A percentile compares a stretch with the other conserved stretches of the same genome.
phyloP scores from a whole-genome alignment of 2,329 filamentous ascomycete species.

The Verticillium albo-atrum region DNA sequence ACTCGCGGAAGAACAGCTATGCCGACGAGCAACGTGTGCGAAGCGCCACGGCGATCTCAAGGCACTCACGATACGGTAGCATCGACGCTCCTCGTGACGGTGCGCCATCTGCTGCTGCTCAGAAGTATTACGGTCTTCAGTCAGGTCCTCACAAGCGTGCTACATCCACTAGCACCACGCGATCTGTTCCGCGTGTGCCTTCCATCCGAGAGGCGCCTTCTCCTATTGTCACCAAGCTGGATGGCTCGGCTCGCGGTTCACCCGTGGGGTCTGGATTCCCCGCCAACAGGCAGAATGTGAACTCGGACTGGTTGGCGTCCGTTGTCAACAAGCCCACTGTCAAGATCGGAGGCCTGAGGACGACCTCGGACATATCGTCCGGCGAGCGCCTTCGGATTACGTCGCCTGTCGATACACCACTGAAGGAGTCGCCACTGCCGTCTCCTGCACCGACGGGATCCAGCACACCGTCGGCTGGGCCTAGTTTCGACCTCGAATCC shows the following conservation, averaged over 20 bases:
- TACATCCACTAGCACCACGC: conserved; percentile 54
- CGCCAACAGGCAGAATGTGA: conserved; percentile 35
- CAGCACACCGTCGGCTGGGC: conserved; percentile 58
- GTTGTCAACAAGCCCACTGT: conserved; percentile 45
- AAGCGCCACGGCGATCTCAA: conserved; percentile 60
- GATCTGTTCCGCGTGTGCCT: conserved; percentile 46
- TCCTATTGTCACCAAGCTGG: conserved; percentile 58
- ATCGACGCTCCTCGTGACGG: conserved; percentile 68
- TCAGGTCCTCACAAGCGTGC: conserved; percentile 51
- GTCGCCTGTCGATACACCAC: conserved; percentile 44
- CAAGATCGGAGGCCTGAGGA: conserved; percentile 63
- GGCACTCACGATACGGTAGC: conserved; percentile 76
- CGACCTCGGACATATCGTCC: conserved; percentile 74
- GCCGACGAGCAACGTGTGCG: conserved; percentile 68
- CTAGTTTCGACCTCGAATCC: conserved; percentile 76
- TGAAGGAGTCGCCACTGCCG: conserved; percentile 48
- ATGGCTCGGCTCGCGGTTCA: conserved; percentile 35
- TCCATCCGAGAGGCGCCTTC: conserved; percentile 49
- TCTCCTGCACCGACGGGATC: conserved; percentile 77
- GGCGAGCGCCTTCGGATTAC: conserved; percentile 49
- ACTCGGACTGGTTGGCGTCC: conserved; percentile 52
- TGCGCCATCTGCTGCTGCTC: conserved; percentile 55
- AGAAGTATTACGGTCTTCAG: conserved; percentile 63
- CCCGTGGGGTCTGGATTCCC: conserved; percentile 41
- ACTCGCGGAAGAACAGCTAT: conserved; percentile 72